Percentiles rank a stretch among this genome's conserved stretches.
Evolutionary conservation across 371 early-diverging fungal species (phyloP).

Genomic region (Encephalitozoon hellem): DNA sequence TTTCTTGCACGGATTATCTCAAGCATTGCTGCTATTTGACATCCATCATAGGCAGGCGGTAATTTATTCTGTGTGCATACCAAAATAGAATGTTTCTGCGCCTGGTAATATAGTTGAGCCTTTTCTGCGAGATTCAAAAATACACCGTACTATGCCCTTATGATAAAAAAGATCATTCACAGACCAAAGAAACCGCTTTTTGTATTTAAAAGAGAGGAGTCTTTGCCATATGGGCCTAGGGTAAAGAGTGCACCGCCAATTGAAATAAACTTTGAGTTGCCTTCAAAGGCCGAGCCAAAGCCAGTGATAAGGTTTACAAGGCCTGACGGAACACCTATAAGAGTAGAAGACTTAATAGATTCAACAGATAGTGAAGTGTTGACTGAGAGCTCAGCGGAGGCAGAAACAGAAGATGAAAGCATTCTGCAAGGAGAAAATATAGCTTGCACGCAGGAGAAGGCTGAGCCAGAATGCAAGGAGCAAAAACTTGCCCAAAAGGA

Average conservation of each 20-base stretch:
- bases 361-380: not conserved
- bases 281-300: not conserved
- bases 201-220: not conserved
- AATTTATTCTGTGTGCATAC: not conserved
- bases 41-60: not conserved
- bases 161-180: conserved; percentile 33
- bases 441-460: not conserved
- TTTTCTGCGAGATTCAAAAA: not conserved
- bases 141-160: not conserved
- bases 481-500: not conserved
- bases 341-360: conserved; percentile 10
- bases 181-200: conserved; percentile 16
- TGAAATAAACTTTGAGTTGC: not conserved
- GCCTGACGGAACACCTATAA: conserved; percentile 32
- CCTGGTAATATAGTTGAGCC: not conserved
- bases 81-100: not conserved
- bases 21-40: not conserved
- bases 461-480: not conserved
- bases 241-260: conserved; percentile 27
- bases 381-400: not conserved
- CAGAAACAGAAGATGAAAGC: not conserved
- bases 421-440: not conserved
- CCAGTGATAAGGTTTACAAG: not conserved
- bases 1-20: not conserved
- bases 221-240: not conserved